These are phyloP conservation scores for Quercus dentata DNA, from an alignment of 306 rosid species.

Conservation along the genomic window DNA sequence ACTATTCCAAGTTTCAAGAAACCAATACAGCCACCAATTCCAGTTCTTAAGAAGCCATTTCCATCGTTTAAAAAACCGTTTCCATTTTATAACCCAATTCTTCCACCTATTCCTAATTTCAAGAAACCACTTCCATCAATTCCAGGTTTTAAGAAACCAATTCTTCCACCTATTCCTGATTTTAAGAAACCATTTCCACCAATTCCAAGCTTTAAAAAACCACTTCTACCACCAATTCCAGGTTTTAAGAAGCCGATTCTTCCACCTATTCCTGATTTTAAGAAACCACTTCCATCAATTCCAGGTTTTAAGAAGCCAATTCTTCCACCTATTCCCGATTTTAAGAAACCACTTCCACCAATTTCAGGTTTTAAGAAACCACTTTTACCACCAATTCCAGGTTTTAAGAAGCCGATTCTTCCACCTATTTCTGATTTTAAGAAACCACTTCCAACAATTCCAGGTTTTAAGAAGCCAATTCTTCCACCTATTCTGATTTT, in stretches of 20 bases:
- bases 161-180: not conserved
- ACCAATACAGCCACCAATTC: slow-evolving; percentile 9
- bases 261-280: slow-evolving; percentile 14
- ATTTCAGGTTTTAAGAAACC: not conserved
- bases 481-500: not conserved
- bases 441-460: slow-evolving; percentile 18
- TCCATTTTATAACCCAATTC: not conserved
- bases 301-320: not conserved
- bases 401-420: no score
- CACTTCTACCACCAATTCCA: not conserved
- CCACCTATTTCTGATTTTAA: slow-evolving; percentile 1
- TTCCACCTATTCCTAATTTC: not conserved
- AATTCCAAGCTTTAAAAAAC: not conserved
- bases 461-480: slow-evolving; percentile 6
- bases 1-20: slow-evolving; percentile 22
- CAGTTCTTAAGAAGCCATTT: slow-evolving; percentile 2
- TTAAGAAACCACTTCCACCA: not conserved
- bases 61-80: not conserved
- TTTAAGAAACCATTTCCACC: slow-evolving; percentile 1
- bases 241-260: not conserved
- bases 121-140: not conserved
- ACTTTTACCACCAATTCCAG: not conserved
- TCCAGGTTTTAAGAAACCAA: not conserved
- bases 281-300: slow-evolving; percentile 10
- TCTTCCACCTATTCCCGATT: not conserved